Percentiles rank a stretch among this genome's conserved stretches.
Evolutionary conservation across 345 rosid species (phyloP).

Genomic region (Lumnitzera littorea): DNA sequence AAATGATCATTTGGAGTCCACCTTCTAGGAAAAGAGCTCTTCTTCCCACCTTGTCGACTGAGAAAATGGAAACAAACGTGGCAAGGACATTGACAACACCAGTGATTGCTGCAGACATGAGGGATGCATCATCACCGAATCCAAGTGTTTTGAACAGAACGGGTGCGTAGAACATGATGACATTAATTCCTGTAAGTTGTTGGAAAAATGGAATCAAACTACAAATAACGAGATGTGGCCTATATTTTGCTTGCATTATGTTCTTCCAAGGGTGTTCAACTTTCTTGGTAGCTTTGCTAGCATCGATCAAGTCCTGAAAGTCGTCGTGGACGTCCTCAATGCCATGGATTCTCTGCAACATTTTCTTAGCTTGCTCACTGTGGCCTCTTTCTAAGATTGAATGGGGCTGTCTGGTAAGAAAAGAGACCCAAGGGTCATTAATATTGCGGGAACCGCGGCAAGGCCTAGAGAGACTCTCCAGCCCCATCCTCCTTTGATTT

Average conservation of each 20-base stretch:
- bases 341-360: slow-evolving; percentile 54
- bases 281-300: slow-evolving; percentile 50
- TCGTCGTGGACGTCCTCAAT: slow-evolving; percentile 46
- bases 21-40: slow-evolving; percentile 64
- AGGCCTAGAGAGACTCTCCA: slow-evolving; percentile 70
- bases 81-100: slow-evolving; percentile 59
- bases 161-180: slow-evolving; percentile 70
- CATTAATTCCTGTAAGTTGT: slow-evolving; percentile 72
- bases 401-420: slow-evolving; percentile 69
- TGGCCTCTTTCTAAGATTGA: slow-evolving; percentile 66
- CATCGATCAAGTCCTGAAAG: slow-evolving; percentile 51
- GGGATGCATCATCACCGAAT: slow-evolving; percentile 60
- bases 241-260: slow-evolving; percentile 37
- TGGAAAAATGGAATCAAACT: slow-evolving; percentile 59
- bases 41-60: slow-evolving; percentile 58
- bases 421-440: slow-evolving; percentile 58
- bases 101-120: slow-evolving; percentile 57
- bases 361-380: slow-evolving; percentile 44
- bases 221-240: slow-evolving; percentile 57
- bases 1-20: slow-evolving; percentile 58
- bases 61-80: slow-evolving; percentile 46
- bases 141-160: slow-evolving; percentile 70
- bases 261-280: slow-evolving; percentile 64
- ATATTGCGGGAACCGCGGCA: slow-evolving; percentile 57
- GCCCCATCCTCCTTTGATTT: slow-evolving; percentile 51